phyloP scores from a whole-genome alignment of 2,329 filamentous ascomycete species.

The Plectosphaerella plurivora region DNA sequence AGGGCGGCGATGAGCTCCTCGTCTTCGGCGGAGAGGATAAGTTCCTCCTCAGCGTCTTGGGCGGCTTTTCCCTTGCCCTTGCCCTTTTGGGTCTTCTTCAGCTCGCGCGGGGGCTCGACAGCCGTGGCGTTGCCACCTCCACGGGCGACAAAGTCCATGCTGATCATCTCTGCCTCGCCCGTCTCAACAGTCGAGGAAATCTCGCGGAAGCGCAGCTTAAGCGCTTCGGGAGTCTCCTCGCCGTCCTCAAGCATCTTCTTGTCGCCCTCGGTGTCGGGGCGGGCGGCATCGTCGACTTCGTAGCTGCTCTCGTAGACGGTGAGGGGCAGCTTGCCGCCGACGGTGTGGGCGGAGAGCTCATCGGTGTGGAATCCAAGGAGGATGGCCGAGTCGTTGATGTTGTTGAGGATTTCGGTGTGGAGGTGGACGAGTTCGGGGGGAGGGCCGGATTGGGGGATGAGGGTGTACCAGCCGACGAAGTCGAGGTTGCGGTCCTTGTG shows the following conservation, averaged over 20 bases:
- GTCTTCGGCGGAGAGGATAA: conserved; percentile 51
- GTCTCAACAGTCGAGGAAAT: conserved; percentile 87
- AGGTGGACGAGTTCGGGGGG: conserved; percentile 64
- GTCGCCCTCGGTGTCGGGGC: conserved; percentile 45
- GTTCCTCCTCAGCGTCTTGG: conserved; percentile 26
- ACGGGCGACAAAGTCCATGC: conserved; percentile 86
- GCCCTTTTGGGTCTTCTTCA: conserved; percentile 35
- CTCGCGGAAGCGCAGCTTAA: conserved; percentile 73
- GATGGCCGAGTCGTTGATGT: conserved; percentile 80
- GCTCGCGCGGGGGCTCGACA: conserved; percentile 36
- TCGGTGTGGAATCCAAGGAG: conserved; percentile 82
- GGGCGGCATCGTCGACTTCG: conserved; percentile 59
- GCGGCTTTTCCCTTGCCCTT: conserved; percentile 22
- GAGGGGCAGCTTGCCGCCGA: conserved; percentile 78
- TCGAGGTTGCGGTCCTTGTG: conserved; percentile 80
- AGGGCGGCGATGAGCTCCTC: conserved; percentile 62
- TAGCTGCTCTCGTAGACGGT: conserved; percentile 85
- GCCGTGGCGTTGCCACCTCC: conserved; percentile 77
- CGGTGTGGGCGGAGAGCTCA: conserved; percentile 46
- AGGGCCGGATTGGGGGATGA: conserved; percentile 70
- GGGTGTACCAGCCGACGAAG: conserved; percentile 89
- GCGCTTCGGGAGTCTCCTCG: conserved; percentile 30
- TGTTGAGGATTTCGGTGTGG: conserved; percentile 69
- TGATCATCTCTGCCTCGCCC: conserved; percentile 95
- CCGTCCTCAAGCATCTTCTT: conserved; percentile 70